Conservation (phyloP, 768 basidiomycete genomes). For the Pulveroboletus ravenelii region DNA sequence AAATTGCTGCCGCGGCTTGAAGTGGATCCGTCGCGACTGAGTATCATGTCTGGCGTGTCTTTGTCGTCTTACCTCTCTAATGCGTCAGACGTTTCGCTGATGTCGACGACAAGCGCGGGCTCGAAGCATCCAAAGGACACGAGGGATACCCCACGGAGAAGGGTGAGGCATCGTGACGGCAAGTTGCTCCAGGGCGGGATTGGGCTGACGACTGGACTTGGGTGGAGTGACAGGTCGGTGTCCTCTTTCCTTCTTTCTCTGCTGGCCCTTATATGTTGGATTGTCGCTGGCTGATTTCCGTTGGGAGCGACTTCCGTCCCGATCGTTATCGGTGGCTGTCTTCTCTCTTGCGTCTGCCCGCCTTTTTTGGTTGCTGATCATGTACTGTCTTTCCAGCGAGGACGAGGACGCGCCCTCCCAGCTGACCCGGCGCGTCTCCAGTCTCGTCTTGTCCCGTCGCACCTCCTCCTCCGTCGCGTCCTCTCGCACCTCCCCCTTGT, state of each 20-base stretch:
- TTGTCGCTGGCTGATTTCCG: too few species aligned
- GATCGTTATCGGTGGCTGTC: not conserved
- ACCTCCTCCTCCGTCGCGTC: slow-evolving; percentile 39
- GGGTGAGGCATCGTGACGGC: slow-evolving; percentile 61
- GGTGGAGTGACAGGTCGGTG: slow-evolving; percentile 68
- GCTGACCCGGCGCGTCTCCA: slow-evolving; percentile 58
- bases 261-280: slow-evolving; percentile 8
- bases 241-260: not conserved
- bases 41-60: slow-evolving; percentile 23
- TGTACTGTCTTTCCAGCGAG: slow-evolving; percentile 39
- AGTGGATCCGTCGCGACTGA: slow-evolving; percentile 18
- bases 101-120: slow-evolving; percentile 19
- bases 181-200: slow-evolving; percentile 54
- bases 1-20: slow-evolving; percentile 45
- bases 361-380: slow-evolving; percentile 3
- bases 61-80: slow-evolving; percentile 26
- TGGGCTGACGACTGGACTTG: slow-evolving; percentile 66
- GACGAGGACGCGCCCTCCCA: slow-evolving; percentile 71
- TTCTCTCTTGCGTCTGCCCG: slow-evolving; percentile 4
- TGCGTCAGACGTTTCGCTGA: slow-evolving; percentile 21
- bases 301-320: not conserved
- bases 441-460: slow-evolving; percentile 46
- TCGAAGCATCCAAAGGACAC: slow-evolving; percentile 44
- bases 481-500: slow-evolving; percentile 10
- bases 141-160: slow-evolving; percentile 51